phyloP scores from a whole-genome alignment of 257 asterid species.

The Nyctanthes arbortristis region DNA sequence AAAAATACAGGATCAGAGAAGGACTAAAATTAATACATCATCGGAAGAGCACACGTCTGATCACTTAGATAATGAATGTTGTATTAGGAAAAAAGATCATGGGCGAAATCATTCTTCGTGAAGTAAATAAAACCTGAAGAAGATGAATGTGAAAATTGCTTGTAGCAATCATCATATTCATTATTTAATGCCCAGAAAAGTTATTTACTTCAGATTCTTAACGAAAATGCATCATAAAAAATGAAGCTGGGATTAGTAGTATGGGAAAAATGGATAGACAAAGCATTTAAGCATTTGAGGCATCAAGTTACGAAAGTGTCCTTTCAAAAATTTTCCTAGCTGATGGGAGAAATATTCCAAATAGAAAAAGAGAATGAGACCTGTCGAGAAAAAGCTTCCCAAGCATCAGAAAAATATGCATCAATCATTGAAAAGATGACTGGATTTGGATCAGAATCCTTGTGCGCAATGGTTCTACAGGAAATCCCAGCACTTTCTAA shows the following conservation, averaged over 20 bases:
- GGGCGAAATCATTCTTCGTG: not conserved
- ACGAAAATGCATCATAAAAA: not conserved
- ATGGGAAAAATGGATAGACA: not conserved
- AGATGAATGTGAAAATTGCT: not conserved
- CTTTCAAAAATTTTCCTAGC: not conserved
- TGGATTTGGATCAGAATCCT: slow-evolving; percentile 21
- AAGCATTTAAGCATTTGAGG: not conserved
- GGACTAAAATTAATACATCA: slow-evolving; percentile 13
- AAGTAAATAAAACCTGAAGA: not conserved
- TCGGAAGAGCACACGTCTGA: too few species aligned
- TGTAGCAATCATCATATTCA: not conserved
- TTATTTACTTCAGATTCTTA: slow-evolving; percentile 2
- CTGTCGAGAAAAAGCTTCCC: slow-evolving; percentile 35
- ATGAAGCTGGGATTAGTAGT: slow-evolving; percentile 1
- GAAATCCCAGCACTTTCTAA: slow-evolving; percentile 17
- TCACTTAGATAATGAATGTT: not conserved
- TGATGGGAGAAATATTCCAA: not conserved
- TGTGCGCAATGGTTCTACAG: slow-evolving; percentile 19
- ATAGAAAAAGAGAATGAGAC: slow-evolving; percentile 22
- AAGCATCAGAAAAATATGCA: slow-evolving; percentile 22
- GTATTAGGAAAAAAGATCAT: not conserved
- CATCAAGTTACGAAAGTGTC: too few species aligned
- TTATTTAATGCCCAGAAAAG: not conserved
- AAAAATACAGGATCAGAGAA: not conserved
- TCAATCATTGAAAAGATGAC: slow-evolving; percentile 23